Evolutionary conservation across 2,329 filamentous ascomycete genomes (phyloP), one percentile per base, ranked within the genome.

Genomic region (Diaporthe sp.): DNA sequence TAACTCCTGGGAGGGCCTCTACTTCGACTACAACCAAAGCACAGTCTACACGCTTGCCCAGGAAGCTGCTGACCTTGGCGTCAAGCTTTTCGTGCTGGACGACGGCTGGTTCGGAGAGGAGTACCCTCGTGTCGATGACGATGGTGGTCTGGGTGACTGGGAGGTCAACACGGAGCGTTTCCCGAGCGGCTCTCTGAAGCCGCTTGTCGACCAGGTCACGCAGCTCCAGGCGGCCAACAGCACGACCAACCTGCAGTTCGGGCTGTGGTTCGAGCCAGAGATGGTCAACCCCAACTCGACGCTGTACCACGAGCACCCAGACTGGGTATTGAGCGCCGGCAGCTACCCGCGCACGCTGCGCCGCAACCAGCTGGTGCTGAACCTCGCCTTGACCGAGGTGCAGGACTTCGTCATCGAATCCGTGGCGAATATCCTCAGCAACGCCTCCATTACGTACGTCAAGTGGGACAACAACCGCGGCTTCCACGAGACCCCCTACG

Each of bases 391-490:
- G 0, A 85, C 87, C 0, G 90, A 92, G 75, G 91, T 93, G 0
- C 91, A 93, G 76, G 86, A 92, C 1, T 92, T 88, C 74, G 88
- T 93, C 78, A 91, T 93, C 77, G 80, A 84, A 0, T 85, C 87
- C 0, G 84, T 93, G 4, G 86, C 89, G 2, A 82, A 84, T 4
- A 85, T 93, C 9, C 85, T 93, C 25, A 84, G 88, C 58, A 87
- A 84, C 1, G 86, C 87, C 0, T 83, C 88, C 33, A 88, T 93
- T 61, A 82, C 83, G 13, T 93, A 93, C 75, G 87, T 93, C 75
- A 93, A 93, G 77, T 93, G 91, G 91, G 91, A 93, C 77, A 91
- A 92, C 81, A 93, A 93, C 81, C 85, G 91, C 7, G 91, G 87
- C 1, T 90, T 92, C 58, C 90, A 92, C 78, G 91, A 93, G 80